Base-by-base conservation (phyloP, 129 eudicot genomes). In the Saposhnikovia divaricata region DNA sequence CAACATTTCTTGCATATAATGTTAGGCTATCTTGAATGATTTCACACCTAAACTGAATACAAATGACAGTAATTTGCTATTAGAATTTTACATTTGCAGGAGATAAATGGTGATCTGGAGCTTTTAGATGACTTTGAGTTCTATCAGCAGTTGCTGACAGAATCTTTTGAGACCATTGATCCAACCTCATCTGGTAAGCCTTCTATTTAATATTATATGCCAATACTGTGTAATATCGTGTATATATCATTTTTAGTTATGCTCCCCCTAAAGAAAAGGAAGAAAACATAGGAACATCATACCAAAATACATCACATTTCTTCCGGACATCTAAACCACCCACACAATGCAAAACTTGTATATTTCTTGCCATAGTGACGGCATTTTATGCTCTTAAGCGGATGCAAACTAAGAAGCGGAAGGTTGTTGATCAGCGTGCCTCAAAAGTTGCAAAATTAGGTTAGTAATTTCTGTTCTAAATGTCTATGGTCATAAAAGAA, bases 361-460 rank as follows among this genome's bases (percentile, higher is more conserved):
- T 45, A 18, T 7, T 25, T 66, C 55, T 73, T 21, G 61, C 25
- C 13, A 81, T 96, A 90, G 97, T 89, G 84, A 55, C 88, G 10
- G 97, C 97, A 45, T 92, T 86, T 82, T 95, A 95, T 86, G 94
- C 96, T 79, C 75, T 92, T 27, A 95, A 92, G 82, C 89, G 94
- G 75, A 48, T 89, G 19, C 98, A 95, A 79, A 87, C 93, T 6
- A 95, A 92, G 85, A 95, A 92, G 59, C 88, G 94, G 15, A 95
- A 95, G 76, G 83, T 92, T 81, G 98, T 92, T 2, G 97, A 92
- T 72, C 87, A 96, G 6, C 93, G 98, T 82, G 97, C 98, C 65
- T 95, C 53, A 95, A 95, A 89, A 92, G 94, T 79, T 93, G 98
- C 34, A 92, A 95, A 87, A 92, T 95, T 80, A 82, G 98, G 97